A percentile compares a stretch with the other conserved stretches of the same genome.
Conservation (phyloP, 345 rosid genomes). For the Boechera stricta region DNA sequence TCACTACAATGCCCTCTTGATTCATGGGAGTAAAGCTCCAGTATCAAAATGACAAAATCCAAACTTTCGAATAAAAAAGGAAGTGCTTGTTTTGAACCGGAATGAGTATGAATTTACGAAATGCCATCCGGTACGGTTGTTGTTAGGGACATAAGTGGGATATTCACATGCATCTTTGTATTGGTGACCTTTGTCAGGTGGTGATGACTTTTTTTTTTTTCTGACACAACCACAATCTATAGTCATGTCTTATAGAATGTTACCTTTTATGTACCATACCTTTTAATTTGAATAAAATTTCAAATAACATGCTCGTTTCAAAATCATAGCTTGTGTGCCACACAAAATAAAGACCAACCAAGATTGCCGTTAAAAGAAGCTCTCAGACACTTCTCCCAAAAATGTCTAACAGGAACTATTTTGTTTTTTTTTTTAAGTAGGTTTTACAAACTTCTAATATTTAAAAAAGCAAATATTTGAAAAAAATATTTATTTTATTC, state of each 20-base stretch:
- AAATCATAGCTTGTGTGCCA: conserved; percentile 25
- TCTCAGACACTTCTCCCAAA: too few species aligned
- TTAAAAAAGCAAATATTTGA: too few species aligned
- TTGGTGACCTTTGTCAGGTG: conserved; percentile 40
- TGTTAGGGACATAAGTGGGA: conserved; percentile 15
- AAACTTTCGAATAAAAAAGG: background rate
- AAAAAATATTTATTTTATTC: too few species aligned
- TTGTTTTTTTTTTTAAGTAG: too few species aligned
- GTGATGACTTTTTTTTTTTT: conserved; percentile 21
- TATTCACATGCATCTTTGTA: conserved; percentile 41
- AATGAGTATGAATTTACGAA: background rate
- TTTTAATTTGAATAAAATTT: conserved; percentile 33
- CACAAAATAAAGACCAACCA: background rate
- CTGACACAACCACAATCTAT: conserved; percentile 34
- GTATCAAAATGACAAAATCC: background rate
- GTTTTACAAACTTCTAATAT: too few species aligned
- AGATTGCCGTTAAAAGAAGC: too few species aligned
- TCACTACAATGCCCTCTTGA: background rate
- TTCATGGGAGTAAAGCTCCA: background rate
- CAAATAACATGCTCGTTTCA: conserved; percentile 12
- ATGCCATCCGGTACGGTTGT: background rate
- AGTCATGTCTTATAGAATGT: conserved; percentile 8
- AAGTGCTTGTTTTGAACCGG: background rate
- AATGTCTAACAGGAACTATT: too few species aligned
- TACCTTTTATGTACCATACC: background rate